Evolutionary conservation across 352 stramenopile species (phyloP), one percentile per base, ranked within the genome.

Genomic region (Globisporangium solare): DNA sequence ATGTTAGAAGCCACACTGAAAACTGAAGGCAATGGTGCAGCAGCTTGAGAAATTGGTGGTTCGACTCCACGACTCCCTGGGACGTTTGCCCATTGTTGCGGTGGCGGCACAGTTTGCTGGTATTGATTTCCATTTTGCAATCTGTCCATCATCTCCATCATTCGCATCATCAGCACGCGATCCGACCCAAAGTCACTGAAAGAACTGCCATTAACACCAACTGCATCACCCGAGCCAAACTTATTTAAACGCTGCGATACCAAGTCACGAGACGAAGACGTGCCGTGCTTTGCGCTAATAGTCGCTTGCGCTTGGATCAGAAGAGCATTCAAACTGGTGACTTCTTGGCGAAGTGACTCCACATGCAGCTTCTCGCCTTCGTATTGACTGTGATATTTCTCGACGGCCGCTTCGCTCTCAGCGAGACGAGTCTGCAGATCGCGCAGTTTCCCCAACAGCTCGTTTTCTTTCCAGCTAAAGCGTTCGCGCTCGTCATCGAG

Each of bases 361-460:
- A 89, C 78, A 31, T 91, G 81, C 0, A 90, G 54, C 32, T 81
- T 81, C 55, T 94, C 84, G 49, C 92, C 84, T 51, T 94, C 84
- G 42, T 79, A 86, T 58, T 92, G 82, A 3, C 59, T 82, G 35
- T 83, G 75, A 40, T 75, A 89, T 27, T 85, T 88, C 24, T 87
- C 71, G 1, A 64, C 67, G 0, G 46, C 40, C 0, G 79, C 76
- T 45, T 94, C 79, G 20, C 64, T 71, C 51, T 88, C 78, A 0
- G 60, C 74, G 5, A 88, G 47, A 7, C 68, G 76, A 22, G 56
- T 77, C 32, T 83, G 70, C 3, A 85, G 37, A 1, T 90, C 79
- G 5, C 71, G 66, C 0, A 85, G 31, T 41, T 84, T 76, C 0
- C 32, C 50, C 3, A 83, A 21, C 12, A 89, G 27, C 42, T 89